phyloP scores from a whole-genome alignment of 768 basidiomycete genomes.

The Lactifluus piperatus region DNA sequence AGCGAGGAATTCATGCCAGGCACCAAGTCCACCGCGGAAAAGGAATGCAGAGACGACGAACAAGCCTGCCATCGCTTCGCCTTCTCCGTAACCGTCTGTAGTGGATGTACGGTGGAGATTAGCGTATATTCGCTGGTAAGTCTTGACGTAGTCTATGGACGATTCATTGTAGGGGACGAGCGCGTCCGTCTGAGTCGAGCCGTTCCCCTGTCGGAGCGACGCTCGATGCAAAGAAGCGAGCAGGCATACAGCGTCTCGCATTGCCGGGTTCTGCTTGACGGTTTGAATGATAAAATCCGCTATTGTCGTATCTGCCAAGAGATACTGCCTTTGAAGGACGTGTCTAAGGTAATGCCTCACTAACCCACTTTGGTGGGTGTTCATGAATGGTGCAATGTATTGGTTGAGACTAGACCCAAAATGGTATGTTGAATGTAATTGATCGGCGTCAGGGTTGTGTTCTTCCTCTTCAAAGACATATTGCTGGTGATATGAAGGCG shows the following conservation, averaged over 20 bases:
- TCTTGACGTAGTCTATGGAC: slow-evolving; percentile 12
- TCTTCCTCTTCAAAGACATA: slow-evolving; percentile 19
- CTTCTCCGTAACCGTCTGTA: slow-evolving; percentile 34
- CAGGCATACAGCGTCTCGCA: slow-evolving; percentile 51
- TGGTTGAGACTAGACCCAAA: slow-evolving; percentile 20
- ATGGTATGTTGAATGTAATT: slow-evolving; percentile 10
- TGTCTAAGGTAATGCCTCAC: slow-evolving; percentile 46
- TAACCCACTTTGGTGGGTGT: slow-evolving; percentile 23
- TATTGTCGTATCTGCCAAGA: slow-evolving; percentile 47
- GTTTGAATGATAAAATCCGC: slow-evolving; percentile 42
- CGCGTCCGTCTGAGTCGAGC: neutral
- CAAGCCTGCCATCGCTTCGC: slow-evolving; percentile 72
- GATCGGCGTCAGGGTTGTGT: slow-evolving; percentile 12
- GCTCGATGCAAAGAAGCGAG: slow-evolving; percentile 52
- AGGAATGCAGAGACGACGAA: slow-evolving; percentile 70
- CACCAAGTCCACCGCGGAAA: slow-evolving; percentile 66
- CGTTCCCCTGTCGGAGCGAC: slow-evolving; percentile 20
- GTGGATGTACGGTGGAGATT: slow-evolving; percentile 17
- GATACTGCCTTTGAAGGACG: slow-evolving; percentile 61
- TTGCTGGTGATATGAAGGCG: slow-evolving; percentile 16
- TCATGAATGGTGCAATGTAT: slow-evolving; percentile 20
- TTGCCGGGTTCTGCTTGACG: slow-evolving; percentile 36
- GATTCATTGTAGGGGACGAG: neutral
- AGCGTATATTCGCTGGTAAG: slow-evolving; percentile 22
- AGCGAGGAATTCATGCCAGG: slow-evolving; percentile 59